Conservation (phyloP, 805 yeast species). For the Saccharomycopsis capsularis region DNA sequence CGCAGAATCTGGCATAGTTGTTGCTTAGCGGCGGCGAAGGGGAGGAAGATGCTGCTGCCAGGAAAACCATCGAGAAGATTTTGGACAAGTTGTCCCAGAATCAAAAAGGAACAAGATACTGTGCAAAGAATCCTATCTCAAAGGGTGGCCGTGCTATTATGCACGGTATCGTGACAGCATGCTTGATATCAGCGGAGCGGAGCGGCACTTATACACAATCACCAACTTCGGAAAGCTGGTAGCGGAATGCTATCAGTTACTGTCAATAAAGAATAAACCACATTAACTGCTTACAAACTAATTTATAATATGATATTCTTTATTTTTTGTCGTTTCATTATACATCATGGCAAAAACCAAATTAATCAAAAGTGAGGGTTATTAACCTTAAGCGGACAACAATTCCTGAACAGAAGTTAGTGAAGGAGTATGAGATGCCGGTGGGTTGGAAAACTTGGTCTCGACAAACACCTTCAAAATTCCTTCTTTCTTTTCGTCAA, state of each 20-base stretch:
- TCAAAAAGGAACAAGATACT: slow-evolving; percentile 21
- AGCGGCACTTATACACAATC: too few relatives aligned
- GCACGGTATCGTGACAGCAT: too few relatives aligned
- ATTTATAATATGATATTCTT: too few relatives aligned
- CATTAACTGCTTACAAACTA: too few relatives aligned
- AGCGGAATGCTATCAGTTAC: too few relatives aligned
- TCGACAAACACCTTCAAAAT: neutral
- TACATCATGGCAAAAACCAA: too few relatives aligned
- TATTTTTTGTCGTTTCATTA: too few relatives aligned
- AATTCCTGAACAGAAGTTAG: neutral
- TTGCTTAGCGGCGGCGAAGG: slow-evolving; percentile 6
- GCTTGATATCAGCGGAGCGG: too few relatives aligned
- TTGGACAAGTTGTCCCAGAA: slow-evolving; percentile 41
- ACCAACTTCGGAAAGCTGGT: too few relatives aligned
- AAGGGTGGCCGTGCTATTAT: slow-evolving; percentile 13
- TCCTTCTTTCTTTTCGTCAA: neutral
- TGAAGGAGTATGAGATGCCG: neutral
- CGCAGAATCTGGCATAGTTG: neutral
- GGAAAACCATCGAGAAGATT: slow-evolving; percentile 43
- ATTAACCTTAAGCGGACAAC: neutral
- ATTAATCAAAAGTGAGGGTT: too few relatives aligned
- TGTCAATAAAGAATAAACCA: too few relatives aligned
- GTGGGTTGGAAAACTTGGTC: neutral
- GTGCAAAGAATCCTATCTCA: slow-evolving; percentile 15
- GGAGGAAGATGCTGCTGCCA: slow-evolving; percentile 21